A percentile compares a stretch with the other conserved stretches of the same genome.
Conservation (phyloP, 495 filamentous ascomycete species). For the Parathielavia hyrcaniae region DNA sequence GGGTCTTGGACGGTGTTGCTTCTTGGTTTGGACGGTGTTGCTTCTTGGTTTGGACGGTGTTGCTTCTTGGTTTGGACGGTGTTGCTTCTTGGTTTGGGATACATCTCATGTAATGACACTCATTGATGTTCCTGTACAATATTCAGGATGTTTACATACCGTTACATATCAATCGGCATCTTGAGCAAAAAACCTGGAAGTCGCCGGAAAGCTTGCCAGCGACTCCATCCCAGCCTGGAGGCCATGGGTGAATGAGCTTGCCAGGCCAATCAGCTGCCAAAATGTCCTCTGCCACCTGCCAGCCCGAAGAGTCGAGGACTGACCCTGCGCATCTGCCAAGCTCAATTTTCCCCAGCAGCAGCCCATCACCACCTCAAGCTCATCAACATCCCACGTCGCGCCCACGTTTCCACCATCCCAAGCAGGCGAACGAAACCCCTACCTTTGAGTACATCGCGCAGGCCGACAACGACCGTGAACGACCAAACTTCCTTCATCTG, state of each 20-base stretch:
- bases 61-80: no score
- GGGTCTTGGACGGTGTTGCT: no score
- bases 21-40: neutral
- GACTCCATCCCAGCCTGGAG: no score
- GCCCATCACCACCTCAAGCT: neutral
- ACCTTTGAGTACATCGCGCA: no score
- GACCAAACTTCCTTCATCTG: neutral
- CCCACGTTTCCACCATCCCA: neutral
- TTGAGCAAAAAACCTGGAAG: no score
- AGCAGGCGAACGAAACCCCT: neutral
- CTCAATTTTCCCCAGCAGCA: conserved; percentile 15
- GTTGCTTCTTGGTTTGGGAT: neutral
- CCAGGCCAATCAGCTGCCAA: neutral
- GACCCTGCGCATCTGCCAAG: conserved; percentile 10
- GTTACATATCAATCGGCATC: neutral
- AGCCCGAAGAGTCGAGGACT: neutral
- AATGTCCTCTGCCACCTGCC: neutral
- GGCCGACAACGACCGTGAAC: neutral
- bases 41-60: neutral
- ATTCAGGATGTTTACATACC: neutral
- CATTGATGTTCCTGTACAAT: neutral
- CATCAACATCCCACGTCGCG: conserved; percentile 6
- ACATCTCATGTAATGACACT: conserved; percentile 12
- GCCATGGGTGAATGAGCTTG: no score
- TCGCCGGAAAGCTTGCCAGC: neutral